Evolutionary conservation across 1,284 basidiomycete species (phyloP).

Genomic region (Cryptococcus hybrid): DNA sequence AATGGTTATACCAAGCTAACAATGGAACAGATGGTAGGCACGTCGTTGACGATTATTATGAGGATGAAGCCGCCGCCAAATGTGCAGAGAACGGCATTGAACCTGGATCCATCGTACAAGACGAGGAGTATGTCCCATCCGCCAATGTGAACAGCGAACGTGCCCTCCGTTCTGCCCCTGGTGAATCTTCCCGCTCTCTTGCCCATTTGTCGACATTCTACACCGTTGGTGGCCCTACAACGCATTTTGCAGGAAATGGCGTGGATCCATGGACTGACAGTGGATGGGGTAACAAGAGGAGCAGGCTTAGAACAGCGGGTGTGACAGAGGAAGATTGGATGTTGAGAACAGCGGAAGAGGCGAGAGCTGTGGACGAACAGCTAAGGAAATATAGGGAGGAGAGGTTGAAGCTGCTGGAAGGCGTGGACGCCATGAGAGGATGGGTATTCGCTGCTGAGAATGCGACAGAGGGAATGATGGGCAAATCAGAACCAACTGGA

Average conservation of each 20-base stretch:
- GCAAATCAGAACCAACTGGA: conserved; percentile 7
- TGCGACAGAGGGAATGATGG: not conserved
- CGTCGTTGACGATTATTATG: conserved; percentile 94
- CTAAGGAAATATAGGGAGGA: conserved; percentile 64
- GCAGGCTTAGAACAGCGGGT: conserved; percentile 57
- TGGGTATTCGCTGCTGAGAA: conserved; percentile 36
- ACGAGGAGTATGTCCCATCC: conserved; percentile 57
- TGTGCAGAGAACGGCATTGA: conserved; percentile 68
- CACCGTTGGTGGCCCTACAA: conserved; percentile 78
- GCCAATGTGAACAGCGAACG: conserved; percentile 28
- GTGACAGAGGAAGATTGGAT: conserved; percentile 88
- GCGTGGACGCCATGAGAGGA: conserved; percentile 25
- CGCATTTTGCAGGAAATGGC: conserved; percentile 77
- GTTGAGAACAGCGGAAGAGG: conserved; percentile 66
- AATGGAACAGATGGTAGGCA: conserved; percentile 70
- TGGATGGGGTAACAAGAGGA: conserved; percentile 63
- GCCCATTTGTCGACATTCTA: conserved; percentile 58
- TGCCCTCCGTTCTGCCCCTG: conserved; percentile 27
- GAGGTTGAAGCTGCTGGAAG: conserved; percentile 54
- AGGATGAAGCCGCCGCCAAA: conserved; percentile 71
- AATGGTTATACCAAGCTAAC: not conserved
- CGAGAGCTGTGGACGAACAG: conserved; percentile 61
- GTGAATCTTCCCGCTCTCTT: conserved; percentile 42
- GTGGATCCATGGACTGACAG: conserved; percentile 81
- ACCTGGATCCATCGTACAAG: conserved; percentile 71